Conservation (phyloP, 2,329 filamentous ascomycete genomes). For the Aspergillus viridinutans region DNA sequence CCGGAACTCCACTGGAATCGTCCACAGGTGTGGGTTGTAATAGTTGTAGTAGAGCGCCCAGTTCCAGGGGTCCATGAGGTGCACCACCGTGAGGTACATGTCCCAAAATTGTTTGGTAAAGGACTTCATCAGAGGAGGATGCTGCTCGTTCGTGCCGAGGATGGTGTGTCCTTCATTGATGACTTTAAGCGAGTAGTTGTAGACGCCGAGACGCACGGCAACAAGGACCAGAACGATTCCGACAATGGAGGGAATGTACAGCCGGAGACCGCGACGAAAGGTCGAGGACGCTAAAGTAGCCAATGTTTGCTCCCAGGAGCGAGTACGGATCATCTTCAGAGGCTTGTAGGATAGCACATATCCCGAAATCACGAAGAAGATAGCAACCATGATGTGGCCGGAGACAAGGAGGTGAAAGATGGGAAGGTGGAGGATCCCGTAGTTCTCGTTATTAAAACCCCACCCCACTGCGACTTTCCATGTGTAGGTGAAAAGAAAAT, state of each 20-base stretch:
- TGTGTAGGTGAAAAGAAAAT: conserved; percentile 43
- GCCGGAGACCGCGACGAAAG: conserved; percentile 41
- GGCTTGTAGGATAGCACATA: conserved; percentile 46
- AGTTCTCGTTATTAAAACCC: conserved; percentile 40
- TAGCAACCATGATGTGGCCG: conserved; percentile 46
- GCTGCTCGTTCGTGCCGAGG: conserved; percentile 40
- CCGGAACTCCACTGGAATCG: conserved; percentile 44
- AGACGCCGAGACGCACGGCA: conserved; percentile 41
- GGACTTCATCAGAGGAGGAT: conserved; percentile 35
- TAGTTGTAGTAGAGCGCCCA: conserved; percentile 40
- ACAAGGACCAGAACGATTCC: conserved; percentile 40
- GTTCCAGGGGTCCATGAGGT: conserved; percentile 37
- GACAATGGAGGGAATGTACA: conserved; percentile 41
- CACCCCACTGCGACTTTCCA: conserved; percentile 38
- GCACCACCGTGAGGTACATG: conserved; percentile 30
- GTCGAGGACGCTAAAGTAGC: conserved; percentile 39
- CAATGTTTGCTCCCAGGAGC: conserved; percentile 38
- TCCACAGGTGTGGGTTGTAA: conserved; percentile 47
- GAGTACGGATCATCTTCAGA: conserved; percentile 35
- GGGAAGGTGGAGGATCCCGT: conserved; percentile 38
- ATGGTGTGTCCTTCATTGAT: conserved; percentile 36
- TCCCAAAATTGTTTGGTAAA: conserved; percentile 35
- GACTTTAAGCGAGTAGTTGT: conserved; percentile 35
- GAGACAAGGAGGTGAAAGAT: conserved; percentile 41
- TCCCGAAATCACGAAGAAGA: conserved; percentile 48